These are phyloP conservation scores for Leccinum subrobustum DNA, from an alignment of 1,284 basidiomycete genomes.

Conservation along the genomic window DNA sequence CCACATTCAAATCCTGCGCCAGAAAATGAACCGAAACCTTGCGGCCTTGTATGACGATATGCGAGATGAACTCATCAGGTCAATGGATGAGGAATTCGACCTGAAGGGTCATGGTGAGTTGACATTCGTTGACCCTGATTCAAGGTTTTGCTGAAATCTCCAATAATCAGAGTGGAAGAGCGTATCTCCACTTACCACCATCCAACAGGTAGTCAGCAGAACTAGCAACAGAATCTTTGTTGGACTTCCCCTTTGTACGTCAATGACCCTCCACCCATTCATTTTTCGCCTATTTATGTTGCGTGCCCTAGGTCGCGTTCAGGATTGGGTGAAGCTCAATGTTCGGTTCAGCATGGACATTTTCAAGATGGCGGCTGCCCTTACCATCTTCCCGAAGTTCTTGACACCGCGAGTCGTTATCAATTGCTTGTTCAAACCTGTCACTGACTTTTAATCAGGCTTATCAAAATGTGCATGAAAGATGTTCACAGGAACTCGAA, in stretches of 20 bases:
- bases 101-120: conserved; percentile 22
- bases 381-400: conserved; percentile 39
- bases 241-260: conserved; percentile 40
- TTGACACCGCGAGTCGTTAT: conserved; percentile 36
- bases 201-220: conserved; percentile 32
- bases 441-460: conserved; percentile 4
- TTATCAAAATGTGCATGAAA: conserved; percentile 7
- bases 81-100: conserved; percentile 30
- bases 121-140: background rate
- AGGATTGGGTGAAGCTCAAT: conserved; percentile 36
- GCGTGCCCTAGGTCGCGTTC: conserved; percentile 36
- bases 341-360: conserved; percentile 37
- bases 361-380: conserved; percentile 26
- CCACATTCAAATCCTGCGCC: conserved; percentile 26
- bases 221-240: conserved; percentile 41
- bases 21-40: conserved; percentile 34
- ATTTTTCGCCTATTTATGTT: background rate
- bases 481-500: background rate
- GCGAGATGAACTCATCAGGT: conserved; percentile 32
- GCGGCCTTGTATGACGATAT: conserved; percentile 27
- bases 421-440: background rate
- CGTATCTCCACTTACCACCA: conserved; percentile 17
- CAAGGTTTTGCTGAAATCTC: background rate
- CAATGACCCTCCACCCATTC: background rate
- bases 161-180: conserved; percentile 31